Evolutionary conservation across 257 asterid species (phyloP), one percentile per base, ranked within the genome.

Genomic region (Forsythia suspensa): DNA sequence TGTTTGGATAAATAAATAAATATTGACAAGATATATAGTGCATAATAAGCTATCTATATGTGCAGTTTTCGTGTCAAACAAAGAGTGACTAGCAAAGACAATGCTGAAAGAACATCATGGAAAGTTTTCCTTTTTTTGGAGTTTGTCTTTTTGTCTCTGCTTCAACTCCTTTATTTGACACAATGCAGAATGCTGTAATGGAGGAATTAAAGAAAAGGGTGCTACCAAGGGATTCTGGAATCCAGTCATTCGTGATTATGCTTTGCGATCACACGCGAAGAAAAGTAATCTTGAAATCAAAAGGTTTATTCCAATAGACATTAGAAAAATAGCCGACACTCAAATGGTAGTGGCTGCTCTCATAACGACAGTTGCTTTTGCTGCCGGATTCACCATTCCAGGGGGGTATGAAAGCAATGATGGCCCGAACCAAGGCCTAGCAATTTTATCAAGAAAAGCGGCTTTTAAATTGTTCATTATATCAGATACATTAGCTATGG

Each of bases 381-480:
- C 75, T 10, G 75, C 61, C 3, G 57, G 75, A 16, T 71, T 71
- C 75, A 40, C 75, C 57, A 34, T 71, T 21, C 75, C 75, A 0
- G 21, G 61, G 4, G 75, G 61, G 36, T 43, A 39, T 29, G 34
- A 43, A 2, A 6, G 36, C 24, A 71, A 18, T 41, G 21, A 48
- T 1, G 37, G 55, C 8, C 57, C 75, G 2, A 51, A 40, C 15
- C 16, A 8, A 71, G 55, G 75, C 37, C 44, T 16, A 2, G 34
- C 59, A 21, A 8, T 18, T 21, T 51, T 71, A 41, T 6, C 36
- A 46, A 18, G 59, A 71, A 71, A 42, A 46, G 10, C 4, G 4
- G 61, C 75, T 20, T 71, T 71, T 41, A 40, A 71, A 71, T 38
- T 36, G 6, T 71, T 71, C 48, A 18, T 71, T 34, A 71, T 71